phyloP scores from a whole-genome alignment of 257 asterid genomes.

The Capsicum baccatum region DNA sequence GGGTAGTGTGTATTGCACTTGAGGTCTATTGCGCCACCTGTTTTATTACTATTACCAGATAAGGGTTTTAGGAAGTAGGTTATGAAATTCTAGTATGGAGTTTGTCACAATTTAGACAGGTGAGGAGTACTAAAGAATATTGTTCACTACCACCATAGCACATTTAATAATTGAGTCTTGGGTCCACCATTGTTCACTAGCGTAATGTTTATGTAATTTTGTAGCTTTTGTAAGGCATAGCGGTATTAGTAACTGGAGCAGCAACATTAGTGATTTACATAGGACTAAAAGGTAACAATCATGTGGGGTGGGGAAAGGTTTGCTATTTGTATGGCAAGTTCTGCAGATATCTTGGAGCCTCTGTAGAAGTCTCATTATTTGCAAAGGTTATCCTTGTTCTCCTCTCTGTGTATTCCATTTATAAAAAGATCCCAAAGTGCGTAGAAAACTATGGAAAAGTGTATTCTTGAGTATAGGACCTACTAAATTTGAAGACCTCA shows the following conservation, averaged over 20 bases:
- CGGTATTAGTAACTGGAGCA: conserved; percentile 75
- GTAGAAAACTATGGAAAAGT: too few species aligned
- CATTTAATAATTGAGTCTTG: neutral
- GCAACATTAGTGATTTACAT: conserved; percentile 79
- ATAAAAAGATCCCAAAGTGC: conserved; percentile 55
- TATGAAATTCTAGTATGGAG: neutral
- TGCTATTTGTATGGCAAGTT: conserved; percentile 53
- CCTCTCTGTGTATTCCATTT: conserved; percentile 55
- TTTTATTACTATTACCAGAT: neutral
- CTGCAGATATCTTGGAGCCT: conserved; percentile 71
- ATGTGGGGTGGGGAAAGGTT: conserved; percentile 60
- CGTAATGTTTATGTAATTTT: neutral
- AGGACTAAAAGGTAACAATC: conserved; percentile 70
- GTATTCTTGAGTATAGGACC: too few species aligned
- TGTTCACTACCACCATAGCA: neutral
- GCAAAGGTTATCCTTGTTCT: conserved; percentile 54
- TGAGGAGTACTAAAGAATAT: neutral
- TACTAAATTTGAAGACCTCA: too few species aligned
- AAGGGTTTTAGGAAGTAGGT: neutral
- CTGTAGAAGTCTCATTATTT: conserved; percentile 58
- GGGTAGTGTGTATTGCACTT: neutral
- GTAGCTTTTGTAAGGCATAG: conserved; percentile 77
- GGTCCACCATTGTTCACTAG: neutral
- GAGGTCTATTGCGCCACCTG: neutral
- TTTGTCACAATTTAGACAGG: neutral